phyloP scores from a whole-genome alignment of 2,329 filamentous ascomycete species.

The Monilinia fructicola region DNA sequence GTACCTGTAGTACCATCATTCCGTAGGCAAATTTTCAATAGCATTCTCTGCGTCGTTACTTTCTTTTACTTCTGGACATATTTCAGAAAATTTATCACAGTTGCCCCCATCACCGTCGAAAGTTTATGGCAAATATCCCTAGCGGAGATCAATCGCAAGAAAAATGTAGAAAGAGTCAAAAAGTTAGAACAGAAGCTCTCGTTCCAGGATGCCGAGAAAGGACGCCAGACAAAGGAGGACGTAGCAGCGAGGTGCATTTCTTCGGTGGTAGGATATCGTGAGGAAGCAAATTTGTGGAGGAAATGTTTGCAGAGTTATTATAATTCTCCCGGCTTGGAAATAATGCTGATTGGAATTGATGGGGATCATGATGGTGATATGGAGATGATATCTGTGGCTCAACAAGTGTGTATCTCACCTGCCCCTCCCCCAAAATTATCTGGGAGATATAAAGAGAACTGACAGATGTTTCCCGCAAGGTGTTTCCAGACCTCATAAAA shows the following conservation, averaged over 20 bases:
- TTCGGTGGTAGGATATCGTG: conserved; percentile 29
- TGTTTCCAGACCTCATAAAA: conserved; percentile 27
- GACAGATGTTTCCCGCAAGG: conserved; percentile 8
- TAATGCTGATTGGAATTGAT: conserved; percentile 29
- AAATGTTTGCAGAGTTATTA: conserved; percentile 29
- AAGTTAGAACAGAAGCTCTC: conserved; percentile 21
- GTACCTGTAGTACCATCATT: conserved; percentile 16
- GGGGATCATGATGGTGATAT: conserved; percentile 28
- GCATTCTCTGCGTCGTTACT: conserved; percentile 24
- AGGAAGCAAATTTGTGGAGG: conserved; percentile 26
- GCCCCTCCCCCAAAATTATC: background rate
- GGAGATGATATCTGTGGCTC: conserved; percentile 30
- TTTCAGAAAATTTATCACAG: conserved; percentile 23
- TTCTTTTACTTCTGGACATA: conserved; percentile 26
- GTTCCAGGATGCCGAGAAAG: conserved; percentile 26
- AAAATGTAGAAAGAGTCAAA: conserved; percentile 26
- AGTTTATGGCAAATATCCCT: conserved; percentile 29
- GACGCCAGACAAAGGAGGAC: conserved; percentile 20
- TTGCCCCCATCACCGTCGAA: conserved; percentile 27
- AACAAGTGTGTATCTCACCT: conserved; percentile 20
- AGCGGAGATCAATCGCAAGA: conserved; percentile 27
- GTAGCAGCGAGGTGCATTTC: conserved; percentile 25
- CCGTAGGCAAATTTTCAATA: conserved; percentile 23
- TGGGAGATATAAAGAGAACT: conserved; percentile 3
- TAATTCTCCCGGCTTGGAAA: conserved; percentile 26